phyloP scores from a whole-genome alignment of 179 eudicot genomes.

The Dionaea muscipula region DNA sequence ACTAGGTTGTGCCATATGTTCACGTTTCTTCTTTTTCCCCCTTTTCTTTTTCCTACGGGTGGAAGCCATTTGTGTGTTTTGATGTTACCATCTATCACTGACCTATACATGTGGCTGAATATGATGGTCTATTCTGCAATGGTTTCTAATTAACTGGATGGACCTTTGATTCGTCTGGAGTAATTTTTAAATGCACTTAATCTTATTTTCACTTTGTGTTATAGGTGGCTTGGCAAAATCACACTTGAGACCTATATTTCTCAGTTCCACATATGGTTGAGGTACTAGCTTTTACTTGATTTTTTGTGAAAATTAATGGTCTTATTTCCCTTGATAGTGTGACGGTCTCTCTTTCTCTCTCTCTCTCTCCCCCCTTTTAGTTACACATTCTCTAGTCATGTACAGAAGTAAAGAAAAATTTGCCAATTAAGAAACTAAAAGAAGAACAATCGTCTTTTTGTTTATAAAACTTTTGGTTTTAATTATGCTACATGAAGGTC shows the following conservation, averaged over 20 bases:
- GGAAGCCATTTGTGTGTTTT: background rate
- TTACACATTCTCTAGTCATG: too few species aligned
- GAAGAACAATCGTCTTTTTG: too few species aligned
- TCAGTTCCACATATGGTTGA: conserved; percentile 94
- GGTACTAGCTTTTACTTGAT: conserved; percentile 23
- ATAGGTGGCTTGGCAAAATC: conserved; percentile 95
- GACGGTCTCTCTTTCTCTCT: too few species aligned
- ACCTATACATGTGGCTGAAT: background rate
- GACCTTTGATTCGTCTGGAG: background rate
- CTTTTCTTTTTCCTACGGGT: background rate
- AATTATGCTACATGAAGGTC: too few species aligned
- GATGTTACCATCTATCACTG: background rate
- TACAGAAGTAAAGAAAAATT: too few species aligned
- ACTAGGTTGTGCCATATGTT: background rate
- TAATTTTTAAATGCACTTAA: background rate
- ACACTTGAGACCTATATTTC: conserved; percentile 96
- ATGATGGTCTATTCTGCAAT: too few species aligned
- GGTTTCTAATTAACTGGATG: background rate
- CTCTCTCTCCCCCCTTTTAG: too few species aligned
- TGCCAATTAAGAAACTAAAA: too few species aligned
- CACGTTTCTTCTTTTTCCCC: background rate
- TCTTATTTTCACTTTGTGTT: conserved; percentile 11
- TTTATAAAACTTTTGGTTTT: too few species aligned
- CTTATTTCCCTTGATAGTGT: too few species aligned
- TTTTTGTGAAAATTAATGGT: too few species aligned